These are phyloP conservation scores for Alternaria infectoria DNA, from an alignment of 2,329 filamentous ascomycete species.

Conservation along the genomic window DNA sequence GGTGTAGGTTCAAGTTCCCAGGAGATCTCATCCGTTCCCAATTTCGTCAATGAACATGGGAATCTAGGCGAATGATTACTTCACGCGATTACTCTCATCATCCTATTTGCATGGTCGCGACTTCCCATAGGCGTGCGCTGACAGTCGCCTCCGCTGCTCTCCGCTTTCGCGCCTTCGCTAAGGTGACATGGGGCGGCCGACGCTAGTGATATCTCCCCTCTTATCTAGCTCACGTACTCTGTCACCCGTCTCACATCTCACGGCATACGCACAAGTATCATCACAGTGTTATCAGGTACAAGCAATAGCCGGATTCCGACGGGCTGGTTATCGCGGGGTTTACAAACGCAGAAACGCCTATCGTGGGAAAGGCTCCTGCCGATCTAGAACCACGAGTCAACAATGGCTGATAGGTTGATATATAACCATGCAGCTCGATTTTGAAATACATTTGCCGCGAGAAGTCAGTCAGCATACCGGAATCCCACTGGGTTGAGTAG, in stretches of 20 bases:
- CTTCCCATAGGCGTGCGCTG: neutral
- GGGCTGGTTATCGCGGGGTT: neutral
- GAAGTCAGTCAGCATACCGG: neutral
- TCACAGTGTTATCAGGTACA: neutral
- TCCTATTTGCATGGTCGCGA: neutral
- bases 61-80: neutral
- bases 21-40: neutral
- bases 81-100: neutral
- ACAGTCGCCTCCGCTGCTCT: neutral
- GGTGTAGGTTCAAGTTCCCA: neutral
- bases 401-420: neutral
- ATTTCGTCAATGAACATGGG: neutral
- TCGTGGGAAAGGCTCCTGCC: neutral
- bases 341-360: conserved; percentile 2
- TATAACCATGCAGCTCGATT: neutral
- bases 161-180: neutral
- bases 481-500: neutral
- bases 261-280: neutral
- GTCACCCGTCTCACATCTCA: neutral
- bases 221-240: conserved; percentile 1
- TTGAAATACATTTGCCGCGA: neutral
- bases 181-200: conserved; percentile 9
- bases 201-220: conserved; percentile 2
- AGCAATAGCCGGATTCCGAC: neutral
- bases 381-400: conserved; percentile 2